phyloP scores from a whole-genome alignment of 192 early-diverging fungal genomes.

The Globomyces pollinis-pini region DNA sequence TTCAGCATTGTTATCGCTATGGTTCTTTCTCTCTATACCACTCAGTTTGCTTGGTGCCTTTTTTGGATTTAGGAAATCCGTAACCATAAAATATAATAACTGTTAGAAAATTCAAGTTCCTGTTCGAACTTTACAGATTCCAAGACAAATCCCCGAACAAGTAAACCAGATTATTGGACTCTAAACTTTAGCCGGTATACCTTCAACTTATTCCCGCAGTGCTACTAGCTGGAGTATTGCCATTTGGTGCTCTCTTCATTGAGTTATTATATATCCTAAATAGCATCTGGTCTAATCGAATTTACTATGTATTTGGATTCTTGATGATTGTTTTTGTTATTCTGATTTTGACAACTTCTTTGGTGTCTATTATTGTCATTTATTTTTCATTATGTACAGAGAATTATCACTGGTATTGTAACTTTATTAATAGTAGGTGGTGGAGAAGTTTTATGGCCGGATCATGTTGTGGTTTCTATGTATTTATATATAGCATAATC shows the following conservation, averaged over 20 bases:
- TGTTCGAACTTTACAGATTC: constrained; percentile 84
- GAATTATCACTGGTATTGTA: constrained; percentile 24
- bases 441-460: constrained; percentile 82
- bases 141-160: constrained; percentile 83
- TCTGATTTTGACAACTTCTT: constrained; percentile 46
- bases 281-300: constrained; percentile 44
- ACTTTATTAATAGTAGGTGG: no score
- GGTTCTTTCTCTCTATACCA: constrained; percentile 74
- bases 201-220: constrained; percentile 49
- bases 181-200: constrained; percentile 68
- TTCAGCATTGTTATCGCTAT: constrained; percentile 66
- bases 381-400: constrained; percentile 58
- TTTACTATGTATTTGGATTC: constrained; percentile 60
- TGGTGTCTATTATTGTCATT: constrained; percentile 46
- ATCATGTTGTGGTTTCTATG: constrained; percentile 66
- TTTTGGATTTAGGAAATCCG: constrained; percentile 69
- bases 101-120: constrained; percentile 76
- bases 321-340: constrained; percentile 48
- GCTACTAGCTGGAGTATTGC: constrained; percentile 60
- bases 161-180: no score
- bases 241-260: constrained; percentile 61
- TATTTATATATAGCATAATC: constrained; percentile 70
- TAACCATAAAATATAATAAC: no score
- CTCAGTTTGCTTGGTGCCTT: constrained; percentile 78
- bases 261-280: constrained; percentile 56